A percentile compares a stretch with the other conserved stretches of the same genome.
Conservation (phyloP, 2,329 filamentous ascomycete genomes). For the Diaporthe citri region DNA sequence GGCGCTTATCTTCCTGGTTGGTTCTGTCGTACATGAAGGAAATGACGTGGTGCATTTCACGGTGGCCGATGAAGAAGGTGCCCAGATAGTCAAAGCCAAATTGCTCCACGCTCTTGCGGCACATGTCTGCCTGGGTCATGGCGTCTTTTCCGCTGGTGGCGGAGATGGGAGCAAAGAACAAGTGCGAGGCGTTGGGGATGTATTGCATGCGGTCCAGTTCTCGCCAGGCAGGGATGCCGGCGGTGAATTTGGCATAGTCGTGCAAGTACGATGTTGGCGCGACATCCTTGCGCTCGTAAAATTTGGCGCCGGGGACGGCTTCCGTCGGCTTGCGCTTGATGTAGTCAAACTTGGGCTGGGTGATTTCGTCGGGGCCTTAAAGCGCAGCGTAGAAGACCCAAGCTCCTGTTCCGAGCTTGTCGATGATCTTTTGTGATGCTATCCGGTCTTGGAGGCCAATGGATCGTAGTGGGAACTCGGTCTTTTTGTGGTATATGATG, state of each 20-base stretch:
- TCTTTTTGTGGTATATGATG: slow-evolving; percentile 7
- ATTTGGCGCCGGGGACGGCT: not conserved
- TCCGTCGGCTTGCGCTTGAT: not conserved
- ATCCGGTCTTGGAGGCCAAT: not conserved
- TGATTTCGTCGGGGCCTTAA: not conserved
- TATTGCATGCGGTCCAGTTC: slow-evolving; percentile 8
- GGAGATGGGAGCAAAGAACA: slow-evolving; percentile 6
- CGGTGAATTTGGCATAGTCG: slow-evolving; percentile 9
- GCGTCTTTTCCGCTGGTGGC: slow-evolving; percentile 4
- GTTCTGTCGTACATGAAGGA: slow-evolving; percentile 12
- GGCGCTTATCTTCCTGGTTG: slow-evolving; percentile 2
- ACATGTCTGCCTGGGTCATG: slow-evolving; percentile 3
- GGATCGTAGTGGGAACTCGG: not conserved
- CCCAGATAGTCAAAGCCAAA: not conserved
- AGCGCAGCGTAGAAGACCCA: slow-evolving; percentile 6
- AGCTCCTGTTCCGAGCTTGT: slow-evolving; percentile 4
- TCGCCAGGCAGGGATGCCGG: not conserved
- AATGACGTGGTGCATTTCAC: slow-evolving; percentile 1
- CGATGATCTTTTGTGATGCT: slow-evolving; percentile 8
- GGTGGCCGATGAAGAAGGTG: slow-evolving; percentile 11
- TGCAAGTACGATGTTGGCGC: not conserved
- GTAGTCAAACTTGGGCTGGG: slow-evolving; percentile 7
- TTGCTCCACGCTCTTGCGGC: slow-evolving; percentile 1
- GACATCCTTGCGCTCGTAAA: not conserved
- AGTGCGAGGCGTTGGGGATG: not conserved